Evolutionary conservation across 164 flowering plant genomes (phyloP), one percentile per base, ranked within the genome.

Genomic region (Magnolia officinalis): DNA sequence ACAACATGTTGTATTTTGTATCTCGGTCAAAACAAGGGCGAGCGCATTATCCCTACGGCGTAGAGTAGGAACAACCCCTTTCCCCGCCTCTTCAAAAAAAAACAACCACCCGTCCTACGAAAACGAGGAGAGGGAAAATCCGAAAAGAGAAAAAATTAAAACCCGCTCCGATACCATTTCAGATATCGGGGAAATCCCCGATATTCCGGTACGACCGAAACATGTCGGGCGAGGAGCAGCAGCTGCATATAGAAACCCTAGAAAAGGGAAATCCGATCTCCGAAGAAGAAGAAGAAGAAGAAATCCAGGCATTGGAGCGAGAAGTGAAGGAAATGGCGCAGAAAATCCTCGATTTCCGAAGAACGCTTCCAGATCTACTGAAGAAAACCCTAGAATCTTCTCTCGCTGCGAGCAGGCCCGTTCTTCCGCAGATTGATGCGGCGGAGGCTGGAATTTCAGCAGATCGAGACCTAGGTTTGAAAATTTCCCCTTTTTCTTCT

Each of bases 341-440:
- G 58, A 49, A 19, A 50, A 50, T 70, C 21, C 52, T 70, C 58
- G 55, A 70, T 50, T 50, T 70, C 29, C 72, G 72, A 19, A 18
- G 20, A 2, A 50, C 72, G 16, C 24, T 70, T 13, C 72, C 72
- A 2, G 58, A 70, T 18, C 58, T 19, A 1, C 14, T 70, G 26
- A 50, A 19, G 72, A 50, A 70, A 70, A 50, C 72, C 58, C 72
- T 70, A 8, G 58, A 49, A 49, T 70, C 72, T 70, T 70, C 72
- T 21, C 72, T 70, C 26, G 23, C 20, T 14, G 16, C 72, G 23
- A 49, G 16, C 21, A 70, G 72, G 9, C 72, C 72, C 16, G 4
- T 50, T 49, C 26, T 70, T 49, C 58, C 58, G 8, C 72, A 8
- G 23, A 49, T n/a, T 50, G 58, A 70, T 18, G 58, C 11, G 6